Evolutionary conservation across 345 rosid species (phyloP).

Genomic region (Camelina neglecta): DNA sequence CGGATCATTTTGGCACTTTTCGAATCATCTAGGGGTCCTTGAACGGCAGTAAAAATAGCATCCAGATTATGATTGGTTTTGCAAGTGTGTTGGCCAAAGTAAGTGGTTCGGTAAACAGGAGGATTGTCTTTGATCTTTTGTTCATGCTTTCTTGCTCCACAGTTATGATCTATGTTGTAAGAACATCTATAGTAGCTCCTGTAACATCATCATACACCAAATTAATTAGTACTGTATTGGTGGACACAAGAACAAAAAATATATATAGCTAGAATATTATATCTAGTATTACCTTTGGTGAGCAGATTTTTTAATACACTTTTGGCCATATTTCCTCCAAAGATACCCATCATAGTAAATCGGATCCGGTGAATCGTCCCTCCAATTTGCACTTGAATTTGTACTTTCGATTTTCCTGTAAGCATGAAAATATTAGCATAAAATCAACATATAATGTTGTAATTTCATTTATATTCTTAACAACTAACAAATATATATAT

Average conservation of each 20-base stretch:
- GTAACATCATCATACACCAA: not conserved
- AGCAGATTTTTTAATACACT: constrained; percentile 18
- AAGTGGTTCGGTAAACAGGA: constrained; percentile 48
- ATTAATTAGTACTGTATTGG: not conserved
- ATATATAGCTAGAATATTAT: not conserved
- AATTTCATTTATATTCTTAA: not conserved
- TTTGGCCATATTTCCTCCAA: constrained; percentile 46
- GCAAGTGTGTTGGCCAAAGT: constrained; percentile 45
- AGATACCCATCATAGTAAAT: constrained; percentile 35
- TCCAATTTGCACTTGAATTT: constrained; percentile 32
- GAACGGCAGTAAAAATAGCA: not conserved
- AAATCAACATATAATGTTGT: not conserved
- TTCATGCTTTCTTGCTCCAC: constrained; percentile 43
- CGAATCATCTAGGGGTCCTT: constrained; percentile 26
- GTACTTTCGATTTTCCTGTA: constrained; percentile 28
- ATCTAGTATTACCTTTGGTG: constrained; percentile 33
- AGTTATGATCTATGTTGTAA: constrained; percentile 40
- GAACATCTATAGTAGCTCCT: constrained; percentile 46
- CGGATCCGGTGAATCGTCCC: constrained; percentile 44
- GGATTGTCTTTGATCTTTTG: constrained; percentile 44
- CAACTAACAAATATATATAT: too few species aligned
- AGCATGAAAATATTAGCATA: constrained; percentile 8
- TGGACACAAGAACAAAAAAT: not conserved
- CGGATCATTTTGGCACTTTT: constrained; percentile 28
- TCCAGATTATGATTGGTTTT: constrained; percentile 14